phyloP scores from a whole-genome alignment of 139 green algal species.

The Bryopsis sp. region DNA sequence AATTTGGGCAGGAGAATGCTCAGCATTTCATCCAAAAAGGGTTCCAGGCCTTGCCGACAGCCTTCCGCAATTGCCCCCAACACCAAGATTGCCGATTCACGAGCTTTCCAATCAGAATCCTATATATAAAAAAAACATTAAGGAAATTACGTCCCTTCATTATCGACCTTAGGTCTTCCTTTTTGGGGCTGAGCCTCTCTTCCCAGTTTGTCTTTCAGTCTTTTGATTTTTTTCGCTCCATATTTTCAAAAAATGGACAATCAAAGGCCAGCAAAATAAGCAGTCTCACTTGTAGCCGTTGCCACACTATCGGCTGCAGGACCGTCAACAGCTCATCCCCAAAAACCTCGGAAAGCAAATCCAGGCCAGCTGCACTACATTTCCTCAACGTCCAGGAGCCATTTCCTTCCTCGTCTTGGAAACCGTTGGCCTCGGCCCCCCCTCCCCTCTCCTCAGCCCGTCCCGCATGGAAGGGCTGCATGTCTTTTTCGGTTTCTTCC shows the following conservation, averaged over 20 bases:
- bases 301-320: slow-evolving; percentile 82
- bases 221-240: too few species aligned
- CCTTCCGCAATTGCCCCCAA: slow-evolving; percentile 85
- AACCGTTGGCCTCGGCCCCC: slow-evolving; percentile 14
- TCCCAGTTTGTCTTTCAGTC: too few species aligned
- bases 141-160: background rate
- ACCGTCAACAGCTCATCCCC: slow-evolving; percentile 82
- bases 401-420: slow-evolving; percentile 19
- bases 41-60: slow-evolving; percentile 65
- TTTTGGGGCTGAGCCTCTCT: too few species aligned
- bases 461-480: background rate
- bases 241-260: too few species aligned
- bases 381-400: slow-evolving; percentile 96
- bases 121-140: slow-evolving; percentile 3
- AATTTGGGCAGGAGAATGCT: slow-evolving; percentile 64
- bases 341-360: slow-evolving; percentile 63
- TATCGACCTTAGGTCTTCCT: too few species aligned
- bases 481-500: background rate
- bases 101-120: slow-evolving; percentile 54
- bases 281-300: slow-evolving; percentile 52
- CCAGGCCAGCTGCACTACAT: slow-evolving; percentile 75
- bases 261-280: too few species aligned
- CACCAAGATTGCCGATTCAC: slow-evolving; percentile 81
- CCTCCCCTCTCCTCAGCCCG: background rate
- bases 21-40: slow-evolving; percentile 66